These are phyloP conservation scores for Xanthoceras sorbifolium DNA, from an alignment of 345 rosid species.

Conservation along the genomic window DNA sequence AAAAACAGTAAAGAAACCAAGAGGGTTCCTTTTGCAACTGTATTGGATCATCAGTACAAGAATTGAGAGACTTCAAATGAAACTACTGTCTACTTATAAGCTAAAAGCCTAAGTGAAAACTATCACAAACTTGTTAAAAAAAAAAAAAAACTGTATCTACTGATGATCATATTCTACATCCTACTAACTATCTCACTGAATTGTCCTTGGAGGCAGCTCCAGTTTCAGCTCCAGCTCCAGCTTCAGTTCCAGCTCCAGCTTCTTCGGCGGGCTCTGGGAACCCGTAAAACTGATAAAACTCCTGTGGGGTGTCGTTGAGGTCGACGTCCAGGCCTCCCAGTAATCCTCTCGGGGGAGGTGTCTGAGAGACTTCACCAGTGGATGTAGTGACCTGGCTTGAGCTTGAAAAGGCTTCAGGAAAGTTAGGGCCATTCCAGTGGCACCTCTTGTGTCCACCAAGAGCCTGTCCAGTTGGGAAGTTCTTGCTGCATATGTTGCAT, in stretches of 20 bases:
- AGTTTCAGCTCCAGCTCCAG: not conserved
- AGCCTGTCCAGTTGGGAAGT: constrained; percentile 52
- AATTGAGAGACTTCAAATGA: not conserved
- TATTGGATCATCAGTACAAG: not conserved
- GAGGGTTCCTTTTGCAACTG: constrained; percentile 12
- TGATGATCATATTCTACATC: not conserved
- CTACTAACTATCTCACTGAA: not conserved
- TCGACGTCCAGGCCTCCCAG: constrained; percentile 22
- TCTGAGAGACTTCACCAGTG: constrained; percentile 30
- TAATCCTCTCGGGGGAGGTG: constrained; percentile 14
- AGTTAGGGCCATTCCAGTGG: constrained; percentile 39
- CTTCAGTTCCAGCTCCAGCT: not conserved
- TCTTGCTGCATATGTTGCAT: constrained; percentile 40
- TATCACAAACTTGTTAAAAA: not conserved
- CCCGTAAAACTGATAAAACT: constrained; percentile 11
- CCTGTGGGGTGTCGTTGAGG: constrained; percentile 32
- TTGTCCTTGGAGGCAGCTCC: not conserved
- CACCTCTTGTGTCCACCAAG: constrained; percentile 57
- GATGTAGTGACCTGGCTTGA: constrained; percentile 24
- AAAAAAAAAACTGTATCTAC: not conserved
- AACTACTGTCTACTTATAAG: not conserved
- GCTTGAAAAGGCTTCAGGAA: constrained; percentile 16
- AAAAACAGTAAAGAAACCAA: not conserved
- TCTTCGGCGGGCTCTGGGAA: not conserved
- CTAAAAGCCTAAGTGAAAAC: not conserved